Conservation (phyloP, 306 rosid species). For the Dryas drummondii region DNA sequence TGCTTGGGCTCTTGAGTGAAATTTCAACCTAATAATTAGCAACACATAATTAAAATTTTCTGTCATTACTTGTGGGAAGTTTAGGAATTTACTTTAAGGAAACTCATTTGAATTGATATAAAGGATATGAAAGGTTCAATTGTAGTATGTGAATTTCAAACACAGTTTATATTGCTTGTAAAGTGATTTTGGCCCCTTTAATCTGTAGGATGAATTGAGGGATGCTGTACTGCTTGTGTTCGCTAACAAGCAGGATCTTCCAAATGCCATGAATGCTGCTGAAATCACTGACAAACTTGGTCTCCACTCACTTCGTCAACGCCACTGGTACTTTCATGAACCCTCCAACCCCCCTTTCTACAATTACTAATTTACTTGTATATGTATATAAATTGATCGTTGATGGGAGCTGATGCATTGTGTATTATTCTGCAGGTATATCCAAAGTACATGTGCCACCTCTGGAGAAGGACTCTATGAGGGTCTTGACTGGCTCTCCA, state of each 20-base stretch:
- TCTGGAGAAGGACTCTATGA: constrained; percentile 59
- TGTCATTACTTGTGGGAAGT: neutral
- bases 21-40: neutral
- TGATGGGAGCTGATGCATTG: neutral
- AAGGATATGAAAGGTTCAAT: too few relatives aligned
- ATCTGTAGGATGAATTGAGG: constrained; percentile 51
- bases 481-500: constrained; percentile 59
- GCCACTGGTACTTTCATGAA: constrained; percentile 44
- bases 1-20: neutral
- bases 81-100: neutral
- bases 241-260: constrained; percentile 67
- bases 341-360: neutral
- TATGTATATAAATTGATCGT: neutral
- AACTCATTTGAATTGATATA: too few relatives aligned
- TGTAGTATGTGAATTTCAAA: too few relatives aligned
- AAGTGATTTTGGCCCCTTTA: neutral
- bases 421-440: constrained; percentile 28
- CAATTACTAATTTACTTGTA: too few relatives aligned
- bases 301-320: constrained; percentile 58
- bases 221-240: constrained; percentile 55
- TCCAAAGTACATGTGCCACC: constrained; percentile 57
- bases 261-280: constrained; percentile 61
- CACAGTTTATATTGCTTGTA: neutral
- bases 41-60: neutral
- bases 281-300: constrained; percentile 57